These are phyloP conservation scores for Naumovozyma baii DNA, from an alignment of 805 yeast genomes.

Conservation along the genomic window DNA sequence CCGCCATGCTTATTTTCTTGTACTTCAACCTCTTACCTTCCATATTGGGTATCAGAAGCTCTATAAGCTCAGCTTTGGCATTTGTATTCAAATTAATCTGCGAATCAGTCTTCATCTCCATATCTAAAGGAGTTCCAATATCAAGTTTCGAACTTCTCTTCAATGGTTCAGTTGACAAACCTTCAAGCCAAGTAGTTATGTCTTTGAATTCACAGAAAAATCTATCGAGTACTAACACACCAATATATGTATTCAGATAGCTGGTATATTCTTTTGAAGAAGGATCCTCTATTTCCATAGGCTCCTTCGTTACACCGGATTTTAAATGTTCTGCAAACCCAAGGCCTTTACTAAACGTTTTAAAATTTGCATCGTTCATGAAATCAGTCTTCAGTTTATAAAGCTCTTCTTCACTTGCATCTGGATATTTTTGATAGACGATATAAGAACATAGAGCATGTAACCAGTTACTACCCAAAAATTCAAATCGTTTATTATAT, in stretches of 20 bases:
- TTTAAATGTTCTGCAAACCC: constrained; percentile 47
- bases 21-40: constrained; percentile 6
- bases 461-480: constrained; percentile 71
- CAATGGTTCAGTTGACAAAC: constrained; percentile 30
- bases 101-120: too few relatives aligned
- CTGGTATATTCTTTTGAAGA: constrained; percentile 49
- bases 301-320: constrained; percentile 37
- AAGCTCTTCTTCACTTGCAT: constrained; percentile 63
- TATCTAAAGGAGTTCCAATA: constrained; percentile 15
- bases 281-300: constrained; percentile 44
- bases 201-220: constrained; percentile 32
- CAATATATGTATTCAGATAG: constrained; percentile 79
- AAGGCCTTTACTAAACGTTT: constrained; percentile 55
- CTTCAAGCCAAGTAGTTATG: constrained; percentile 42
- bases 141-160: not conserved
- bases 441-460: constrained; percentile 54
- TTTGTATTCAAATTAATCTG: constrained; percentile 45
- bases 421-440: constrained; percentile 50
- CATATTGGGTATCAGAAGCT: constrained; percentile 37
- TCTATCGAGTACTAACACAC: constrained; percentile 51
- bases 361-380: constrained; percentile 56
- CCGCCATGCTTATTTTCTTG: constrained; percentile 18
- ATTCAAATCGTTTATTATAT: constrained; percentile 67
- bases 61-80: constrained; percentile 63
- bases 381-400: constrained; percentile 53